These are phyloP conservation scores for Przewalskia tangutica DNA, from an alignment of 257 asterid species.

Conservation along the genomic window DNA sequence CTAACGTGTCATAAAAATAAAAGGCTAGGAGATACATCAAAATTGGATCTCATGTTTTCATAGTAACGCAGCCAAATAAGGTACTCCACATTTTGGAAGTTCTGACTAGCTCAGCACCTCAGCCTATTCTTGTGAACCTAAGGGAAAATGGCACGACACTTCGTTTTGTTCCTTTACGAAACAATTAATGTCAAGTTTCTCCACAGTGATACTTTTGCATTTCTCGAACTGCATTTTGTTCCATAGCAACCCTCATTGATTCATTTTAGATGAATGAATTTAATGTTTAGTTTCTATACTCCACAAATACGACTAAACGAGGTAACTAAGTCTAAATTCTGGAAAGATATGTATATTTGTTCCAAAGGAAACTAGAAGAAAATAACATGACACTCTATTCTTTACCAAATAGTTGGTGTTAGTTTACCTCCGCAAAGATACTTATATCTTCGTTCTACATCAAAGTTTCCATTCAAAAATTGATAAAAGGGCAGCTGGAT, in stretches of 20 bases:
- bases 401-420: not conserved
- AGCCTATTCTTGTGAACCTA: not conserved
- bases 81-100: not conserved
- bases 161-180: not conserved
- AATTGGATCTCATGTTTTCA: not conserved
- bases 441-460: not conserved
- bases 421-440: not conserved
- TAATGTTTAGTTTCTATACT: not conserved
- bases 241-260: not conserved
- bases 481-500: not conserved
- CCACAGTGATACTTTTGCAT: not conserved
- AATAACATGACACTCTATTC: not conserved
- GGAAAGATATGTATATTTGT: not conserved
- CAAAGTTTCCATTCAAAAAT: not conserved
- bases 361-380: not conserved
- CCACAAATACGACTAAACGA: not conserved
- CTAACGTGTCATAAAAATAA: not conserved
- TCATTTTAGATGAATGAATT: not conserved
- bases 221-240: not conserved
- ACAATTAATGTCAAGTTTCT: not conserved
- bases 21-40: not conserved
- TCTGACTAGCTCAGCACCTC: not conserved
- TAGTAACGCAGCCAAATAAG: not conserved
- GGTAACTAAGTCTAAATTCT: not conserved
- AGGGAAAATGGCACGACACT: not conserved